These are phyloP conservation scores for Pleurotus platypus DNA, from an alignment of 768 basidiomycete genomes.

Conservation along the genomic window DNA sequence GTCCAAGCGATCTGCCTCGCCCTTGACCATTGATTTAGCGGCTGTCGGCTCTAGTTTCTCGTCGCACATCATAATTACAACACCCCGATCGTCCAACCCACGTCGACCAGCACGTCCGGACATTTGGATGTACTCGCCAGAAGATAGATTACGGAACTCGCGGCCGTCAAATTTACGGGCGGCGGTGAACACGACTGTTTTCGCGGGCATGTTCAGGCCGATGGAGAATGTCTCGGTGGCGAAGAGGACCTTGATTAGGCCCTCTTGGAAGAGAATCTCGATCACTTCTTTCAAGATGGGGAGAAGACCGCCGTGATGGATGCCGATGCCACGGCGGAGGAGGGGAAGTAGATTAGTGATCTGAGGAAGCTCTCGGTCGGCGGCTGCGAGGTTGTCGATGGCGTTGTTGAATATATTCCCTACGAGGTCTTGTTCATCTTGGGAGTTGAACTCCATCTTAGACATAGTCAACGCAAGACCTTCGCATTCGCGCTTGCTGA, in stretches of 20 bases:
- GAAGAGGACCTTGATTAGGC: slow-evolving; percentile 95
- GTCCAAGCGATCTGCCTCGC: slow-evolving; percentile 93
- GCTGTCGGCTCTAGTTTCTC: slow-evolving; percentile 92
- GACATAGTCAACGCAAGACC: slow-evolving; percentile 84
- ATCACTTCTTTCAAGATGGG: slow-evolving; percentile 99
- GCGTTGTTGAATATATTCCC: slow-evolving; percentile 91
- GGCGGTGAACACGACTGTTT: slow-evolving; percentile 96
- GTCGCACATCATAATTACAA: slow-evolving; percentile 99
- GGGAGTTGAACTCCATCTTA: slow-evolving; percentile 94
- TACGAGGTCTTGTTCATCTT: slow-evolving; percentile 88
- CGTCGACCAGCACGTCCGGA: slow-evolving; percentile 96
- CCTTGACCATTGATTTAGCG: slow-evolving; percentile 97
- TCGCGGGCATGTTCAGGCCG: slow-evolving; percentile 98
- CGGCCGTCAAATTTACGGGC: slow-evolving; percentile 95
- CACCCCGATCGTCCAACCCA: slow-evolving; percentile 96
- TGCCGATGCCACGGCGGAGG: slow-evolving; percentile 92
- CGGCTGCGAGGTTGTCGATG: slow-evolving; percentile 80
- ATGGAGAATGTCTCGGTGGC: slow-evolving; percentile 99
- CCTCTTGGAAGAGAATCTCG: slow-evolving; percentile 98
- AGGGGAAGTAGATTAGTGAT: slow-evolving; percentile 91
- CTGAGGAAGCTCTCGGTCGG: slow-evolving; percentile 89
- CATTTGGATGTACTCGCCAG: slow-evolving; percentile 99
- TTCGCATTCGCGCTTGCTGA: slow-evolving; percentile 98
- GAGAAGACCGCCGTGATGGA: slow-evolving; percentile 96
- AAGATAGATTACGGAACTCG: slow-evolving; percentile 90